Base-by-base conservation (phyloP, 2,329 filamentous ascomycete genomes). In the Trichoderma koningii region DNA sequence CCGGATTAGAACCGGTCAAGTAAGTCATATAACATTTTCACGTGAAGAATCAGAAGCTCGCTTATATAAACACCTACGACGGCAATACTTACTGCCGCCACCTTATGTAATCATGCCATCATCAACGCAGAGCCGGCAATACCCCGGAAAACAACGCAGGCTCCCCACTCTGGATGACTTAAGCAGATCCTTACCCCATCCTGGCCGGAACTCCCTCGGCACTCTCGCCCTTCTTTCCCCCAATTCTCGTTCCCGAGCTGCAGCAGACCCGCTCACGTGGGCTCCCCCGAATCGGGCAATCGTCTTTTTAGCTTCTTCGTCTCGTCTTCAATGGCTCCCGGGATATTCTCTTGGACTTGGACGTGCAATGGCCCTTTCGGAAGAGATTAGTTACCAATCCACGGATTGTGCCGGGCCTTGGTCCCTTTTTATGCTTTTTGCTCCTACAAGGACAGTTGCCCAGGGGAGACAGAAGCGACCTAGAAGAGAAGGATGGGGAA, bases 291-390 rank as follows among this genome's bases (percentile, higher is more conserved):
- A 44, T 23, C 10, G 28, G 55, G 55, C 30, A 53, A 26, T 2
- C 21, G 21, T 23, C 34, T 30, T 7, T 34, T 64, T 50, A 26
- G 41, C n/a, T 44, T 44, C 7, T 41, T 44, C 41, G n/a, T 44
- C 45, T 42, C 45, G 38, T 42, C 47, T 21, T 14, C 47, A 28
- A 28, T 30, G 7, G 30, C 38, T 55, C 51, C 63, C 63, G 63
- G 63, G 63, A 65, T 62, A 65, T 65, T 56, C 51, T 65, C 63
- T 65, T 65, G 7, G 23, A 34, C 28, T 21, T 44, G n/a, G 17
- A 23, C 48, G 14, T 7, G 9, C 48, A 14, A n/a, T 45, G 42
- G 30, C 26, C 42, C 30, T 9, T 56, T 53, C 44, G 53, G 42
- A 47, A 64, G 47, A 9, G 30, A 53, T 56, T 30, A 7, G 30